Evolutionary conservation across 2,329 filamentous ascomycete genomes (phyloP).

Genomic region (Fusarium longipes): DNA sequence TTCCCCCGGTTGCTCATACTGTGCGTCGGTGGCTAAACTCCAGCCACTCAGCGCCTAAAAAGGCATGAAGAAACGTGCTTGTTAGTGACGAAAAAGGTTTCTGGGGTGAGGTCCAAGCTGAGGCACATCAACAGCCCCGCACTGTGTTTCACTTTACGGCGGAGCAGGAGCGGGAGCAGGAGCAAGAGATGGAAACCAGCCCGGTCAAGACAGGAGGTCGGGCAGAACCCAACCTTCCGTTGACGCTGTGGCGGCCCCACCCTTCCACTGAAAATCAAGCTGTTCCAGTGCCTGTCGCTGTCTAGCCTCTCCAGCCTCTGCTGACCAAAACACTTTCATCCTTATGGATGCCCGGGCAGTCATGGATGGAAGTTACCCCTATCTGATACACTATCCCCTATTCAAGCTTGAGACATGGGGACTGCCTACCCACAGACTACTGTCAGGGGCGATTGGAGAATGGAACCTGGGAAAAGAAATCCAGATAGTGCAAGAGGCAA

Average conservation of each 20-base stretch:
- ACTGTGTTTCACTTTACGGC: constrained; percentile 39
- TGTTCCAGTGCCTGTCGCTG: not conserved
- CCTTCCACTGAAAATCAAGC: constrained; percentile 11
- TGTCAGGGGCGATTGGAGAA: constrained; percentile 37
- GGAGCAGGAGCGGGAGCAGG: not conserved
- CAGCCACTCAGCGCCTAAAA: constrained; percentile 20
- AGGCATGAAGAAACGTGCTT: constrained; percentile 22
- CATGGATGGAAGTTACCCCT: constrained; percentile 32
- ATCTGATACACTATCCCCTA: constrained; percentile 42
- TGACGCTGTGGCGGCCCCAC: constrained; percentile 20
- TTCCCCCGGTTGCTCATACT: constrained; percentile 16
- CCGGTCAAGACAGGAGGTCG: too few species aligned
- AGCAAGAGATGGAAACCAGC: too few species aligned
- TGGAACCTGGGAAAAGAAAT: constrained; percentile 11
- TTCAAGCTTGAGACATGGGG: constrained; percentile 33
- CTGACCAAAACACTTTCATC: constrained; percentile 34
- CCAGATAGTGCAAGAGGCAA: constrained; percentile 1
- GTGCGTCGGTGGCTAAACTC: constrained; percentile 27
- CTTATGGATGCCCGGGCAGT: not conserved
- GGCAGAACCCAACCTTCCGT: constrained; percentile 16
- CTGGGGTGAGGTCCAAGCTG: constrained; percentile 8
- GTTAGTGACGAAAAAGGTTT: constrained; percentile 24
- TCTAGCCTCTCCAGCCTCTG: constrained; percentile 2
- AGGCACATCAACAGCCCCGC: constrained; percentile 19
- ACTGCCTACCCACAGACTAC: not conserved